These are phyloP conservation scores for Bolboschoenoplectus hybrid DNA, from an alignment of 202 grass and related monocot species.

Conservation along the genomic window DNA sequence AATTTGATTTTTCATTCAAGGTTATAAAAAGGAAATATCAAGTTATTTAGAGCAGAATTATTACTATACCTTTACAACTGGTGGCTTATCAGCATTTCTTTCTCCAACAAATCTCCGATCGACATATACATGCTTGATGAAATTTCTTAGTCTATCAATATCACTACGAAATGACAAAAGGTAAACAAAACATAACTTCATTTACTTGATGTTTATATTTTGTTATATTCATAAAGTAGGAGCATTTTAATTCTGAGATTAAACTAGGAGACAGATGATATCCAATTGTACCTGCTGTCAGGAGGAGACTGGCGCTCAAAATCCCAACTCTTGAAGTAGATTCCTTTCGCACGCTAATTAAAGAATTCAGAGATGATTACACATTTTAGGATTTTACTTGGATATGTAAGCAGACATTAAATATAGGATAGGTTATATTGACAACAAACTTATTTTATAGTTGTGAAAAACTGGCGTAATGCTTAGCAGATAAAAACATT, in stretches of 20 bases:
- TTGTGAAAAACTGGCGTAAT: background rate
- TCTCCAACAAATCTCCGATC: constrained; percentile 50
- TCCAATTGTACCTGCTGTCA: constrained; percentile 59
- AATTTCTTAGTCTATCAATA: constrained; percentile 57
- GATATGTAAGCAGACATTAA: background rate
- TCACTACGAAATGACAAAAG: constrained; percentile 51
- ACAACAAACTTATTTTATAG: background rate
- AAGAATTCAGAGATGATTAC: constrained; percentile 22
- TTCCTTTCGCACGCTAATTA: constrained; percentile 55
- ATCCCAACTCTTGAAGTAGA: constrained; percentile 75
- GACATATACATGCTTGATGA: constrained; percentile 69
- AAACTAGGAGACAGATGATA: background rate
- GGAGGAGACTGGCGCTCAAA: constrained; percentile 45
- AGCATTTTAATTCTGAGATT: background rate
- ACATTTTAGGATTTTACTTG: constrained; percentile 18
- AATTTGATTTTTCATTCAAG: background rate
- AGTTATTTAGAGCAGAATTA: background rate
- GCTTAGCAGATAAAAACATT: background rate
- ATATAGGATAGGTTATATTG: background rate
- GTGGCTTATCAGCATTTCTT: constrained; percentile 45
- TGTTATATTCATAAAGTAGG: constrained; percentile 8
- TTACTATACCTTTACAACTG: constrained; percentile 52
- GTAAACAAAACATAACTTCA: constrained; percentile 31
- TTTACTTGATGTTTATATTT: constrained; percentile 26
- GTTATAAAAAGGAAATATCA: background rate